Evolutionary conservation across 495 filamentous ascomycete genomes (phyloP).

Genomic region (Penicillium lagena): DNA sequence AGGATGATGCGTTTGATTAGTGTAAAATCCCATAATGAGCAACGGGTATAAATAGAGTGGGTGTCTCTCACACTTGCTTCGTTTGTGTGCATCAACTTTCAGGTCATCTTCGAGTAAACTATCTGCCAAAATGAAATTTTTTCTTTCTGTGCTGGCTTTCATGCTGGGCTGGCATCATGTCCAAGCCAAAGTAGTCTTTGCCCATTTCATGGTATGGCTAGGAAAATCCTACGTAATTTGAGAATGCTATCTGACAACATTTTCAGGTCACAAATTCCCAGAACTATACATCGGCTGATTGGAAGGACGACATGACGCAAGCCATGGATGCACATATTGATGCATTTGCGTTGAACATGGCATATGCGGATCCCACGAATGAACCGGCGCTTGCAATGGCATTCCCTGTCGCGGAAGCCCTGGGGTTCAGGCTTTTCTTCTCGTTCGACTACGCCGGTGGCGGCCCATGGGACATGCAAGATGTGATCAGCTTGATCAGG

Average conservation of each 20-base stretch:
- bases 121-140: too few relatives aligned
- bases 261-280: constrained; percentile 36
- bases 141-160: too few relatives aligned
- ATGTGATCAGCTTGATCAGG: constrained; percentile 41
- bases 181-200: constrained; percentile 47
- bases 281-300: constrained; percentile 45
- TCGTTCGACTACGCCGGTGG: constrained; percentile 58
- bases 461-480: constrained; percentile 30
- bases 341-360: constrained; percentile 56
- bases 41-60: too few relatives aligned
- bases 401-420: constrained; percentile 50
- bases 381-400: constrained; percentile 47
- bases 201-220: constrained; percentile 56
- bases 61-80: too few relatives aligned
- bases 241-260: not conserved
- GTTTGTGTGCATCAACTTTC: too few relatives aligned
- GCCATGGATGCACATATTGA: constrained; percentile 51
- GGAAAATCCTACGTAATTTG: not conserved
- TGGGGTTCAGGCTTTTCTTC: constrained; percentile 53
- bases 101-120: too few relatives aligned
- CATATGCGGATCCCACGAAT: constrained; percentile 43
- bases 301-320: constrained; percentile 49
- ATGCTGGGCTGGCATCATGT: too few relatives aligned
- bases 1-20: too few relatives aligned
- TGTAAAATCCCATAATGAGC: too few relatives aligned